Evolutionary conservation across 1,284 basidiomycete genomes (phyloP).

Genomic region (Ustilago loliicola): DNA sequence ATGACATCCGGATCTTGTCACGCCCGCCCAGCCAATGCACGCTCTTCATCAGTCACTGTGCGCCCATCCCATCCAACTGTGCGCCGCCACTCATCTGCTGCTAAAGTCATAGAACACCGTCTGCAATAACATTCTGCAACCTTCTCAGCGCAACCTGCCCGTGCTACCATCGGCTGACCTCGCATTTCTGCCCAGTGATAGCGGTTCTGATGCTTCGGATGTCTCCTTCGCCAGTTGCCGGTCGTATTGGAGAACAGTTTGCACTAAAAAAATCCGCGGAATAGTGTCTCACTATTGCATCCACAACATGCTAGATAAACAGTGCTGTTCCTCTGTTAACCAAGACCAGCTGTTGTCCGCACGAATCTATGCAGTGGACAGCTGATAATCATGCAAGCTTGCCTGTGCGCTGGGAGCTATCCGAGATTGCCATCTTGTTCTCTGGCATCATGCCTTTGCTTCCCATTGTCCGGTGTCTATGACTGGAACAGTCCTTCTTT

Average conservation of each 20-base stretch:
- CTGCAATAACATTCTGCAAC: neutral
- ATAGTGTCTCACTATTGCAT: slow-evolving; percentile 2
- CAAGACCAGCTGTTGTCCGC: neutral
- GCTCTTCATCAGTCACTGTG: neutral
- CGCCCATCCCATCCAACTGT: neutral
- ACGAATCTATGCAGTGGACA: neutral
- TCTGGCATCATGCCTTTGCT: neutral
- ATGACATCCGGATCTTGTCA: slow-evolving; percentile 14
- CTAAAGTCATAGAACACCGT: too few relatives aligned
- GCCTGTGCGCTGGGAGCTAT: neutral
- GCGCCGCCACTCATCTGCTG: neutral
- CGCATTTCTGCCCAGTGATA: neutral
- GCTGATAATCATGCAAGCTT: slow-evolving; percentile 2
- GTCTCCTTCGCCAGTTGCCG: neutral
- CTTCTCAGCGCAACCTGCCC: neutral
- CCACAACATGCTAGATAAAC: neutral
- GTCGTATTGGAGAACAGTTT: neutral
- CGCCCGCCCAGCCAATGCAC: neutral
- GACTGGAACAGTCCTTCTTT: neutral
- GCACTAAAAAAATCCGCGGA: slow-evolving; percentile 5
- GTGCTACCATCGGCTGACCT: slow-evolving; percentile 1
- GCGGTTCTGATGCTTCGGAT: neutral
- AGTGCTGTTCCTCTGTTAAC: neutral
- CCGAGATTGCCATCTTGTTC: neutral
- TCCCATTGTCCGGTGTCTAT: neutral